A percentile compares a stretch with the other conserved stretches of the same genome.
Evolutionary conservation across 179 eudicot species (phyloP).

Genomic region (Corrigiola litoralis): DNA sequence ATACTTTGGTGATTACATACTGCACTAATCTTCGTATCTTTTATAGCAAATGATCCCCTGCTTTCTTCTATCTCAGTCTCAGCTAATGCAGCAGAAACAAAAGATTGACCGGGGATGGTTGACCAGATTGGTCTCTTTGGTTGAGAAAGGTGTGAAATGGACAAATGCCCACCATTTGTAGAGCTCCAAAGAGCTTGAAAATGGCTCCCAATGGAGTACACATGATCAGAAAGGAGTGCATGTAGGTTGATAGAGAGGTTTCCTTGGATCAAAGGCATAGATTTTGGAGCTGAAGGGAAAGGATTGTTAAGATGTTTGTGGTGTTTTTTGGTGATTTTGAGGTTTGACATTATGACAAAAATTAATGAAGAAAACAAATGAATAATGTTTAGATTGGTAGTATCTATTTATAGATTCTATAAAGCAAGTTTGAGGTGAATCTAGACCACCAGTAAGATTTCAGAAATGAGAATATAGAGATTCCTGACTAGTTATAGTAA

Average conservation of each 20-base stretch:
- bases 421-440: constrained; percentile 14
- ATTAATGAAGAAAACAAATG: background rate
- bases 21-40: constrained; percentile 44
- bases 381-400: background rate
- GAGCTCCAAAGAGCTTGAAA: constrained; percentile 58
- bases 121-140: constrained; percentile 67
- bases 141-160: constrained; percentile 54
- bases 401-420: constrained; percentile 11
- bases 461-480: constrained; percentile 10
- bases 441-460: constrained; percentile 15
- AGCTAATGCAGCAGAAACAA: constrained; percentile 65
- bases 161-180: constrained; percentile 59
- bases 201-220: constrained; percentile 56
- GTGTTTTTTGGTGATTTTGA: constrained; percentile 80
- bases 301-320: constrained; percentile 89
- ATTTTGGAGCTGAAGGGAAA: constrained; percentile 66
- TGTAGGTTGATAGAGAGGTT: constrained; percentile 43
- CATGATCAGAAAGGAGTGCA: constrained; percentile 40
- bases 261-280: constrained; percentile 58
- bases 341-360: constrained; percentile 32
- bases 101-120: constrained; percentile 71
- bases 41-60: constrained; percentile 81
- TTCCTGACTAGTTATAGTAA: background rate
- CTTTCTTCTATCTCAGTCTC: constrained; percentile 96
- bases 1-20: constrained; percentile 72